phyloP scores from a whole-genome alignment of 331 rosid species.

The Malus hybrid region DNA sequence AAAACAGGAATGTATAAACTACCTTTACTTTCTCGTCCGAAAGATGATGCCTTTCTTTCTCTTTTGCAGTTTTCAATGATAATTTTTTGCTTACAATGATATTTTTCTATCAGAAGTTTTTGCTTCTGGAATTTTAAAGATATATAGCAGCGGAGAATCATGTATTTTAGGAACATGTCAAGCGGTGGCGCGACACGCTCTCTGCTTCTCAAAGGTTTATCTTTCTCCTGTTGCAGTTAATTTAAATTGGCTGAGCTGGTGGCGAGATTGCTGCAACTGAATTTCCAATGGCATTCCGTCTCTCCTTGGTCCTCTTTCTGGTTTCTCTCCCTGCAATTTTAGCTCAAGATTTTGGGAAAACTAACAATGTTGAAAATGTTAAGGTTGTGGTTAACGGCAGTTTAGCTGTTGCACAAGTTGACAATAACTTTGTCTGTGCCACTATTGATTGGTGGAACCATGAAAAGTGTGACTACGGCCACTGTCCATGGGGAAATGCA shows the following conservation, averaged over 20 bases:
- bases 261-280: background rate
- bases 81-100: background rate
- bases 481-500: slow-evolving; percentile 78
- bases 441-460: slow-evolving; percentile 95
- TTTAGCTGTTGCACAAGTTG: slow-evolving; percentile 40
- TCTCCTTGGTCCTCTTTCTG: slow-evolving; percentile 28
- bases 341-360: slow-evolving; percentile 33
- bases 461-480: slow-evolving; percentile 72
- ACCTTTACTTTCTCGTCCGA: background rate
- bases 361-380: slow-evolving; percentile 6
- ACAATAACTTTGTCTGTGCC: slow-evolving; percentile 70
- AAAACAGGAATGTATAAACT: background rate
- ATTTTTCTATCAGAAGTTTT: too few species aligned
- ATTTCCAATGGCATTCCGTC: slow-evolving; percentile 23
- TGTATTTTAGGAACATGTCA: background rate
- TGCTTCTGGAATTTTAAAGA: background rate
- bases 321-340: slow-evolving; percentile 32
- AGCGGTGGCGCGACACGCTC: background rate
- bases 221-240: slow-evolving; percentile 11
- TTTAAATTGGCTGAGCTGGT: slow-evolving; percentile 18
- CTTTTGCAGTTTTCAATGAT: background rate
- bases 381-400: slow-evolving; percentile 41
- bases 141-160: background rate
- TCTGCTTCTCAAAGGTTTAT: slow-evolving; percentile 7
- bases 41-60: background rate